Evolutionary conservation across 2,329 filamentous ascomycete genomes (phyloP).

Genomic region (Ceratocystis colombiana): DNA sequence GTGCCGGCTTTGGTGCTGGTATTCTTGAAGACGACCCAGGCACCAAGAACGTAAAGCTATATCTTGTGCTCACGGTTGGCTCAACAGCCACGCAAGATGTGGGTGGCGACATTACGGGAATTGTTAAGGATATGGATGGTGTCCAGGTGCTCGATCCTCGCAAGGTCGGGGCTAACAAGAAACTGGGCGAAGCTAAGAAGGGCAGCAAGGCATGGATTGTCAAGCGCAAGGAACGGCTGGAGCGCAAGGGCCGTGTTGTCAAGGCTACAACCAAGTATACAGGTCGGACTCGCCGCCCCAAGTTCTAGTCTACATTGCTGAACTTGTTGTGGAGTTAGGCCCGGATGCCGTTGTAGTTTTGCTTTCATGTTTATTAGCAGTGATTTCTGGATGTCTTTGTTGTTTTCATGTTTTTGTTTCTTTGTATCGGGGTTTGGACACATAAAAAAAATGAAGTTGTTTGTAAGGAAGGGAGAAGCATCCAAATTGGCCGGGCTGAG

Average conservation of each 20-base stretch:
- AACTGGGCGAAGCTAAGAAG: constrained; percentile 56
- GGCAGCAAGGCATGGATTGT: constrained; percentile 76
- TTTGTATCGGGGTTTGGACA: constrained; percentile 12
- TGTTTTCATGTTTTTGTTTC: constrained; percentile 9
- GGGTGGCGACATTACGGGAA: constrained; percentile 75
- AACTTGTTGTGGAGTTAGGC: background rate
- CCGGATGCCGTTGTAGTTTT: constrained; percentile 7
- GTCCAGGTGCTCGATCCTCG: constrained; percentile 71
- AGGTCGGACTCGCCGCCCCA: constrained; percentile 69
- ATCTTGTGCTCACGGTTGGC: constrained; percentile 86
- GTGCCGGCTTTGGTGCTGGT: constrained; percentile 89
- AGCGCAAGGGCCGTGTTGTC: constrained; percentile 86
- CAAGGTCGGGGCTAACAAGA: constrained; percentile 32
- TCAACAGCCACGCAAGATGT: constrained; percentile 40
- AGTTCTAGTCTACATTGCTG: constrained; percentile 46
- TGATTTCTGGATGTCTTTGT: constrained; percentile 8
- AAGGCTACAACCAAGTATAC: constrained; percentile 91
- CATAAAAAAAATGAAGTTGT: constrained; percentile 1
- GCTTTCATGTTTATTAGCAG: background rate
- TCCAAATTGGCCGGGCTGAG: background rate
- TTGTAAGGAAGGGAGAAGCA: background rate
- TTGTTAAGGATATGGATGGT: constrained; percentile 78
- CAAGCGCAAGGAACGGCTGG: constrained; percentile 86
- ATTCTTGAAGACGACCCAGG: constrained; percentile 90
- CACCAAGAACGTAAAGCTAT: constrained; percentile 95